Evolutionary conservation across 1,139 yeast species (phyloP), one percentile per base, ranked within the genome.

Genomic region (Magnusiomyces paraingens): DNA sequence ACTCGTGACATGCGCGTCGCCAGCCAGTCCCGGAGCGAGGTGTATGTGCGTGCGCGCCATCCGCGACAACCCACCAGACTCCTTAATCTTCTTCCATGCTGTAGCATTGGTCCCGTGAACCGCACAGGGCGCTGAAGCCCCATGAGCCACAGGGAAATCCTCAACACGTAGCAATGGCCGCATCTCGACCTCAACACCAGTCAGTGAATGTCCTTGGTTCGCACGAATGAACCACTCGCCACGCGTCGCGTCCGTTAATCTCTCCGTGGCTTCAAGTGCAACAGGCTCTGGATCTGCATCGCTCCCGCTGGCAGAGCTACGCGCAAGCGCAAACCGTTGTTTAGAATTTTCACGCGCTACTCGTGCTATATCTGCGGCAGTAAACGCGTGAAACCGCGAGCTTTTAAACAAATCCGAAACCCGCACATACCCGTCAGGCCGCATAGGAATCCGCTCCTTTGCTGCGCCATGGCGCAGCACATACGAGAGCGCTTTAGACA

Each of bases 31-130:
- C 1, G 73, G 61, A 0, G 91, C 83, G 64, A 93, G 76, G 69
- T 93, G 99, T 21, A 93, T 82, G 67, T 93, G 99, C 61, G 85
- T 84, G 61, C 99, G 72, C 36, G 68, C 71, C 96, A 90, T 88
- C 53, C 70, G 73, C 26, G 78, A 76, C 35, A 93, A 71, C 0
- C 94, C 94, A 0, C 81, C 82, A 11, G 75, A 61, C 39, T 68
- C 57, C 21, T 76, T 57, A n/a, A 89, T 88, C 11, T 64, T 56
- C 1, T 71, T 64, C 61, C 86, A 70, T 21, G 80, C 81, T 4
- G 68, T 66, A n/a, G 55, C 56, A 58, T 75, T 81, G 0, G 99
- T 93, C 5, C 99, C 99, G 66, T 94, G 99, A 40, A 87, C 81
- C 3, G 88, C 76, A 15, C 26, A 41, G 2, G 66, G 62, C 10